Base-by-base conservation (phyloP, 768 basidiomycete genomes). In the Scleroderma bovista region DNA sequence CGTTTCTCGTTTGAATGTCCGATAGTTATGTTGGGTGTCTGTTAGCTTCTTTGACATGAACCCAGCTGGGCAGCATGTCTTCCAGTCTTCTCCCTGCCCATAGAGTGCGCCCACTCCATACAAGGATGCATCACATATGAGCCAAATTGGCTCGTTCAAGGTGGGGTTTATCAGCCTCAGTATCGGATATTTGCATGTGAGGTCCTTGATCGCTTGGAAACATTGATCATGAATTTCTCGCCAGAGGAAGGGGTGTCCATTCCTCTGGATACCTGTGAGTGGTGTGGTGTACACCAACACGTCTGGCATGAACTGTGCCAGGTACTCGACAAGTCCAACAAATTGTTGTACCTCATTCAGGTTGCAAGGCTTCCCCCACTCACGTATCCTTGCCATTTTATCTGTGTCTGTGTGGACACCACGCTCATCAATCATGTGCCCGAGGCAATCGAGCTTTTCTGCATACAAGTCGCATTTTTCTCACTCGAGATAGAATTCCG, bases 291-390 rank as follows among this genome's bases (percentile, higher is more conserved):
- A 73, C 1, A 59, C 47, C 10, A 69, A 59, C 1, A 73, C 51
- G 40, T 72, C 60, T 1, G 71, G 69, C 46, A 75, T 55, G 50
- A 69, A 72, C 7, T 62, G 62, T 2, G 58, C 61, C 2, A 75
- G 34, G 48, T 75, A 75, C 22, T 74, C 58, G 0, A 74, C 63
- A 0, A 75, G 59, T 16, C 74, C 73, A 2, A 75, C 51, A 39
- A 76, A 76, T 17, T 57, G 22, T 40, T 71, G 69, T 1, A 76
- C 57, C 7, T 74, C 69, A 29, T 68, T 60, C 32, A 68, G 22
- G 40, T 22, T 42, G 16, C 40, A 17, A 6, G 26, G 26, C 9
- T 52, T 60, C 24, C 57, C 19, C 74, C 71, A 76, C 0, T 69
- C 55, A 0, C 59, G 26, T 2, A 76, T 65, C 0, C 31, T 13